Evolutionary conservation across 108 stramenopile species (phyloP).

Genomic region (Cyclotella cryptica): DNA sequence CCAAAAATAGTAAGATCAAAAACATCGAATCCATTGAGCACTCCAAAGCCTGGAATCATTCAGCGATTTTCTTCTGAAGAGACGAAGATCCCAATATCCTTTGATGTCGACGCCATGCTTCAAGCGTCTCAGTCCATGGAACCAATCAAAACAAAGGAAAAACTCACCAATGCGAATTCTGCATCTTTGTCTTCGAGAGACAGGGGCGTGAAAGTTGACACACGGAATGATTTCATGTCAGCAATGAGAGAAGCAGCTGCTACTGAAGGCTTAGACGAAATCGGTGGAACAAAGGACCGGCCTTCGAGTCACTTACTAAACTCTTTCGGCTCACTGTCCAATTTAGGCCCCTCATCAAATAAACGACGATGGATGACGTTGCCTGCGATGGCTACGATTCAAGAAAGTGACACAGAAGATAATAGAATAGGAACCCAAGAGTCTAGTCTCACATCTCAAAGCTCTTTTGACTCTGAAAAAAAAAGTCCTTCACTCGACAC

Average conservation of each 20-base stretch:
- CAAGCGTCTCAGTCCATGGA: slow-evolving; percentile 17
- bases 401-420: slow-evolving; percentile 69
- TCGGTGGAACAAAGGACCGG: background rate
- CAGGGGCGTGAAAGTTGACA: slow-evolving; percentile 57
- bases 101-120: slow-evolving; percentile 58
- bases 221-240: slow-evolving; percentile 75
- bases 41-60: slow-evolving; percentile 32
- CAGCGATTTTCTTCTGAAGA: slow-evolving; percentile 54
- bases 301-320: background rate
- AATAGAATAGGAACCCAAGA: slow-evolving; percentile 20
- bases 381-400: slow-evolving; percentile 80
- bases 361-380: slow-evolving; percentile 75
- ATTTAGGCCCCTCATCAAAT: slow-evolving; percentile 39
- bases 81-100: slow-evolving; percentile 6
- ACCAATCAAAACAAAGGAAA: background rate
- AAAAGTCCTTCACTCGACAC: slow-evolving; percentile 57
- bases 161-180: background rate
- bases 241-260: slow-evolving; percentile 65
- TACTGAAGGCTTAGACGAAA: slow-evolving; percentile 24
- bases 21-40: background rate
- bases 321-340: slow-evolving; percentile 4
- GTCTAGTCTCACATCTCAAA: background rate
- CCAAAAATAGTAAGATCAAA: slow-evolving; percentile 14
- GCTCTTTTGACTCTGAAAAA: background rate
- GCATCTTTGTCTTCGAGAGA: slow-evolving; percentile 34